These are phyloP conservation scores for Nemania diffusa DNA, from an alignment of 2,329 filamentous ascomycete species.

Conservation along the genomic window DNA sequence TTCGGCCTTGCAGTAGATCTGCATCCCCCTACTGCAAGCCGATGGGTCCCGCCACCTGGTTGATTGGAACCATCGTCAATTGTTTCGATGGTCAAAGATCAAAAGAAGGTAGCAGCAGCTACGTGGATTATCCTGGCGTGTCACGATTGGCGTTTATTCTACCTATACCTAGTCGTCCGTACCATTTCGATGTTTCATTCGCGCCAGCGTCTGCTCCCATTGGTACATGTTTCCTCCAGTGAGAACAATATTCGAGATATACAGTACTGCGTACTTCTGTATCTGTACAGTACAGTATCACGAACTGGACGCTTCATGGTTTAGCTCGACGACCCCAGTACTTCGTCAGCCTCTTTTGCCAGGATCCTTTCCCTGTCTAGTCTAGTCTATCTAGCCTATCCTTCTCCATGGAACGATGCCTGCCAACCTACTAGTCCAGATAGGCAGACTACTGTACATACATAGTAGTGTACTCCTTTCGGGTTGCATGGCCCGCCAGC, in stretches of 20 bases:
- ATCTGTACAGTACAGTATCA: background rate
- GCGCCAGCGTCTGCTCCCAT: background rate
- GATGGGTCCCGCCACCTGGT: slow-evolving; percentile 34
- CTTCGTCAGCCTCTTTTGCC: slow-evolving; percentile 37
- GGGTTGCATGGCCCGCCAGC: slow-evolving; percentile 47
- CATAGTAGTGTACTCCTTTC: slow-evolving; percentile 42
- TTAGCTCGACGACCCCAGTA: slow-evolving; percentile 32
- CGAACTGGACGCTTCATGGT: slow-evolving; percentile 18
- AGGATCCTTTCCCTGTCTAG: slow-evolving; percentile 35
- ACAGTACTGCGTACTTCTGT: background rate
- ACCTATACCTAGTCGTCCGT: slow-evolving; percentile 11
- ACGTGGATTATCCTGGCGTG: slow-evolving; percentile 29
- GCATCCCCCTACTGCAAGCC: slow-evolving; percentile 44
- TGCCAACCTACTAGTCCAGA: background rate
- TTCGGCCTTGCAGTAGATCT: slow-evolving; percentile 44
- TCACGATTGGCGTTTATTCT: slow-evolving; percentile 35
- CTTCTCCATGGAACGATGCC: slow-evolving; percentile 21
- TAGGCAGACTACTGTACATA: background rate
- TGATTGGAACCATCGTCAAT: slow-evolving; percentile 28
- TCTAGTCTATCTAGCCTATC: slow-evolving; percentile 32
- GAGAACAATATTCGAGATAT: slow-evolving; percentile 14
- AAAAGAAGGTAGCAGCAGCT: slow-evolving; percentile 15
- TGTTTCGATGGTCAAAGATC: slow-evolving; percentile 25
- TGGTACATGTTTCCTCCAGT: slow-evolving; percentile 9
- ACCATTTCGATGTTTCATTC: slow-evolving; percentile 21